Evolutionary conservation across 192 early-diverging fungal genomes (phyloP), one percentile per base, ranked within the genome.

Genomic region (Podila minutissima): DNA sequence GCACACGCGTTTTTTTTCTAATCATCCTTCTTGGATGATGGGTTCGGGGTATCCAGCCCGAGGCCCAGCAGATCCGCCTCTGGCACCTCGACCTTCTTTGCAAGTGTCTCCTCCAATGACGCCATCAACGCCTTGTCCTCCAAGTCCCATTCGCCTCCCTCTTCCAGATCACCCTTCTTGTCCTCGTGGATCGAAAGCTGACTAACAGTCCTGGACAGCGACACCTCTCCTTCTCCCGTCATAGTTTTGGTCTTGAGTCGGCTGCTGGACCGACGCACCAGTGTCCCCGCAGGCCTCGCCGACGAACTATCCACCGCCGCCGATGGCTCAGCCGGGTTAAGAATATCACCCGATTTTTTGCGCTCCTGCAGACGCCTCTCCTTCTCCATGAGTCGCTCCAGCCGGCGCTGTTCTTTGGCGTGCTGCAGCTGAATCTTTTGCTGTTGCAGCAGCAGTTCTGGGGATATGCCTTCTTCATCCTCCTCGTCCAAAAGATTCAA

Each of bases 1-100:
- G 41, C 11, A 46, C 15, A 4, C 41, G 41, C 12, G 41, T 46
- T 62, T 61, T 32, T 7, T 11, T n/a, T 31, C 61, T 41, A 78
- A 33, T 78, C 69, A 35, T 78, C 71, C 46, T 78, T 78, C 49
- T 78, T 78, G 46, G 58, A 78, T 53, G 75, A n/a, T 41, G 62
- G 17, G 19, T 41, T 20, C 19, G 69, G 69, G 69, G 69, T 71
- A 78, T 71, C 68, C 38, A 55, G 53, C 2, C 53, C 53, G 24
- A 55, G 53, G 24, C 53, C 53, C 53, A 55, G 24, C 20, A 55
- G 53, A 55, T 55, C 53, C 22, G 53, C 53, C 53, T 55, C 53
- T 26, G 53, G n/a, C 22, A 55, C 53, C 22, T 55, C 53, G 53
- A 55, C 11, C 53, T 55, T 55, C 53, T 55, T 55, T 17, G 41